Evolutionary conservation across 495 filamentous ascomycete genomes (phyloP).

Genomic region (Annulohypoxylon bovei): DNA sequence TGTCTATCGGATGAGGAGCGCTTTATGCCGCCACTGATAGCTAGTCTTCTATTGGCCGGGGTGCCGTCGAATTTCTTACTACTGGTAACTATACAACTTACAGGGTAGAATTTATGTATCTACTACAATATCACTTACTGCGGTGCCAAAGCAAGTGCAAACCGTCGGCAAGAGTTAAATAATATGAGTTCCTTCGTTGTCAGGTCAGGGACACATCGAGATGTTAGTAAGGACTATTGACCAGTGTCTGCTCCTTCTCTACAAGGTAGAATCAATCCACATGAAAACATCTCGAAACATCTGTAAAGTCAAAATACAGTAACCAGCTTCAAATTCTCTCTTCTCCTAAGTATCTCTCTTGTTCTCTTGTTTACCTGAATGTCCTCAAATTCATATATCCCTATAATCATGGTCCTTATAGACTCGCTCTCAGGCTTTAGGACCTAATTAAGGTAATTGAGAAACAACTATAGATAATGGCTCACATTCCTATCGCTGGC

Average conservation of each 20-base stretch:
- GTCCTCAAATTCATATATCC: constrained; percentile 11
- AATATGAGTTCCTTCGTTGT: background rate
- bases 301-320: background rate
- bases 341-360: background rate
- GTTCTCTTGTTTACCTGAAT: constrained; percentile 1
- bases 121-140: background rate
- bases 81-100: background rate
- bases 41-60: background rate
- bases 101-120: background rate
- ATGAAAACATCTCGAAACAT: background rate
- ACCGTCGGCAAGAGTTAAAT: background rate
- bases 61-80: background rate
- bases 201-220: background rate
- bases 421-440: background rate
- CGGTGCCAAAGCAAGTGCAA: background rate
- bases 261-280: background rate
- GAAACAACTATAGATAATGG: constrained; percentile 19
- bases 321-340: background rate
- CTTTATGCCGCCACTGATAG: background rate
- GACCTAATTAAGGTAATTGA: background rate
- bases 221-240: background rate
- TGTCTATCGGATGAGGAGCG: background rate
- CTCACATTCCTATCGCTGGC: constrained; percentile 5
- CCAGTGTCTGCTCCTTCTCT: background rate
- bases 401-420: constrained; percentile 23